Evolutionary conservation across 257 asterid species (phyloP).

Genomic region (Solanum bulbocastanum): DNA sequence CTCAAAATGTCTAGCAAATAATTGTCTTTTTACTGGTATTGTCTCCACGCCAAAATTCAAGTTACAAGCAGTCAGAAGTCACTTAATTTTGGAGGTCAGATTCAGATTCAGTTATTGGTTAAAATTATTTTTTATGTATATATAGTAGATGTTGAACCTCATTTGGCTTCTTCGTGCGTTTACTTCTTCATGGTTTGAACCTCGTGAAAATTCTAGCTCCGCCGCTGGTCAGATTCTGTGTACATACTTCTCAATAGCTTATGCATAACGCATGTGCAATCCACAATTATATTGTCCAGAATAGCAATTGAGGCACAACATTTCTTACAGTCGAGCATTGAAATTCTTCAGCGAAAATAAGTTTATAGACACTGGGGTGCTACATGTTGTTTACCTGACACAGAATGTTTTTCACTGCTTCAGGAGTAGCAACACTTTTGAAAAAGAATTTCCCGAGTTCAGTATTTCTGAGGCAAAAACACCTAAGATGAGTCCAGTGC

Average conservation of each 20-base stretch:
- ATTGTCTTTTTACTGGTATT: neutral
- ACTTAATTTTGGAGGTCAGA: neutral
- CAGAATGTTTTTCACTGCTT: slow-evolving; percentile 77
- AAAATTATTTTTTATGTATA: too few species aligned
- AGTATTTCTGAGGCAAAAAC: slow-evolving; percentile 45
- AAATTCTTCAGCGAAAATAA: neutral
- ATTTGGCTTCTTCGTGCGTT: neutral
- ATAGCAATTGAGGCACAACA: neutral
- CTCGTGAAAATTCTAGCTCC: neutral
- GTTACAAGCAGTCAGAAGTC: neutral
- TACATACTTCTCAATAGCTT: neutral
- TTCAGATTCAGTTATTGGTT: too few species aligned
- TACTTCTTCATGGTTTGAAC: neutral
- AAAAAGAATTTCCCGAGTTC: slow-evolving; percentile 66
- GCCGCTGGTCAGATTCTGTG: neutral
- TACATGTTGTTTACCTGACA: slow-evolving; percentile 49
- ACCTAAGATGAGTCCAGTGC: neutral
- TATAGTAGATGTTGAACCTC: neutral
- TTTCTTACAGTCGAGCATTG: neutral
- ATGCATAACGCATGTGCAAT: neutral
- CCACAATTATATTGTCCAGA: neutral
- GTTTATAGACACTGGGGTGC: neutral
- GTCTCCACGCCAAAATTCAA: neutral
- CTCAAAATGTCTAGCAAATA: neutral
- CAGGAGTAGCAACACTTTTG: slow-evolving; percentile 63